Evolutionary conservation across 129 eudicot species (phyloP).

Genomic region (Centaurea solstitialis): DNA sequence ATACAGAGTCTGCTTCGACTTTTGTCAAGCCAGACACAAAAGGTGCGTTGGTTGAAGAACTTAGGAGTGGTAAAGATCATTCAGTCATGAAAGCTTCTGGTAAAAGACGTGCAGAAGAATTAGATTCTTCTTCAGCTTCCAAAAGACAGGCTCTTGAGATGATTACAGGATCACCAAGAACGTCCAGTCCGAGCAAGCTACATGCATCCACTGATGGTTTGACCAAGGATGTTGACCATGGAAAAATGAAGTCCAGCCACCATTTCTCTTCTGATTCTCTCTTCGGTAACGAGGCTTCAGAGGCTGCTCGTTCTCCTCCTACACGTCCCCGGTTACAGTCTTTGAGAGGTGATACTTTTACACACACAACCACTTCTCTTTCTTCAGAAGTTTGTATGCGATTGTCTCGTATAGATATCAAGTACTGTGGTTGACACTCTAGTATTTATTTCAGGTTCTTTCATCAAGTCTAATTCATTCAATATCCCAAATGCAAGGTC

Average conservation of each 20-base stretch:
- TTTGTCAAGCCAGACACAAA: conserved; percentile 35
- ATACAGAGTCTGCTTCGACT: conserved; percentile 13
- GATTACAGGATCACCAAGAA: conserved; percentile 35
- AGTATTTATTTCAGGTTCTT: conserved; percentile 54
- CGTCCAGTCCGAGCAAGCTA: conserved; percentile 30
- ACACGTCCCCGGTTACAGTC: conserved; percentile 43
- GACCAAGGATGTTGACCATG: conserved; percentile 54
- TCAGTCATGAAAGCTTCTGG: conserved; percentile 32
- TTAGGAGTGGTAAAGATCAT: conserved; percentile 30
- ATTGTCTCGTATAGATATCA: neutral
- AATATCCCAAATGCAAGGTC: conserved; percentile 55
- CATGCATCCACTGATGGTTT: conserved; percentile 44
- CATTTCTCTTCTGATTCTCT: conserved; percentile 39
- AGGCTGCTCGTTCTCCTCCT: conserved; percentile 47
- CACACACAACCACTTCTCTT: neutral
- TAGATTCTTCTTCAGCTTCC: conserved; percentile 57
- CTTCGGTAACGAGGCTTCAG: conserved; percentile 37
- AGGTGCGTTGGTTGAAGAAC: conserved; percentile 26
- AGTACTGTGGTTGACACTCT: neutral
- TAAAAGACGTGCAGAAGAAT: conserved; percentile 66
- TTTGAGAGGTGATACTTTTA: conserved; percentile 31
- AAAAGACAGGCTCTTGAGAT: conserved; percentile 66
- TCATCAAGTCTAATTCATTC: conserved; percentile 80
- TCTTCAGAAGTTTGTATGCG: conserved; percentile 1
- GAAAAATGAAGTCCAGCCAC: conserved; percentile 39